Percentiles rank a stretch among this genome's conserved stretches.
Conservation (phyloP, 2,329 filamentous ascomycete genomes). For the Herpotrichia juniperi region DNA sequence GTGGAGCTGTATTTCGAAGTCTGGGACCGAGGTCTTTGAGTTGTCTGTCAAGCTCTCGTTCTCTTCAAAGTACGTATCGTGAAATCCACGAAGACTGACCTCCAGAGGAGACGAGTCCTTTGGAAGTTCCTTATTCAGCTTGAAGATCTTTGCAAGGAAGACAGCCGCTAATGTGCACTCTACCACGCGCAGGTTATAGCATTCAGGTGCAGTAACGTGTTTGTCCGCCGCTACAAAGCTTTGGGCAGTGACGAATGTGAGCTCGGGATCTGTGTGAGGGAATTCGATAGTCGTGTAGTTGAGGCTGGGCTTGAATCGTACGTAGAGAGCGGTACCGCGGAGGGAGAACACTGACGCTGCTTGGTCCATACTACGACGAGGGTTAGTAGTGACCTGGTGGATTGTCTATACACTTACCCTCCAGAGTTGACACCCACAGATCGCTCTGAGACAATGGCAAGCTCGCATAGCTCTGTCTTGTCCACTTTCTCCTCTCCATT, state of each 20-base stretch:
- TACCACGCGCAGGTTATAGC: slow-evolving; percentile 96
- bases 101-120: slow-evolving; percentile 82
- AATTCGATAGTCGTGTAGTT: slow-evolving; percentile 79
- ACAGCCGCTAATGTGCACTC: slow-evolving; percentile 89
- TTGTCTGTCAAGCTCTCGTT: slow-evolving; percentile 55
- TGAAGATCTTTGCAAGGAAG: slow-evolving; percentile 65
- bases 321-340: slow-evolving; percentile 84
- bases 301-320: slow-evolving; percentile 84
- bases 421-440: slow-evolving; percentile 96
- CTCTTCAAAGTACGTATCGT: slow-evolving; percentile 76
- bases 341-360: slow-evolving; percentile 93
- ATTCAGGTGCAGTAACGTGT: slow-evolving; percentile 87
- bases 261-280: slow-evolving; percentile 78
- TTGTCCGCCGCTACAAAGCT: slow-evolving; percentile 95
- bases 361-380: slow-evolving; percentile 81
- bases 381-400: slow-evolving; percentile 23
- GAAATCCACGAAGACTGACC: slow-evolving; percentile 83
- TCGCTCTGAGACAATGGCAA: slow-evolving; percentile 93
- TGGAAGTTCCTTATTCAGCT: slow-evolving; percentile 66
- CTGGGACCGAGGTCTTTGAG: slow-evolving; percentile 51
- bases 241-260: slow-evolving; percentile 92
- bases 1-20: slow-evolving; percentile 68
- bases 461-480: slow-evolving; percentile 89
- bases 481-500: slow-evolving; percentile 80
- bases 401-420: slow-evolving; percentile 63